These are phyloP conservation scores for Brassica juncea DNA, from an alignment of 345 rosid genomes.

Conservation along the genomic window DNA sequence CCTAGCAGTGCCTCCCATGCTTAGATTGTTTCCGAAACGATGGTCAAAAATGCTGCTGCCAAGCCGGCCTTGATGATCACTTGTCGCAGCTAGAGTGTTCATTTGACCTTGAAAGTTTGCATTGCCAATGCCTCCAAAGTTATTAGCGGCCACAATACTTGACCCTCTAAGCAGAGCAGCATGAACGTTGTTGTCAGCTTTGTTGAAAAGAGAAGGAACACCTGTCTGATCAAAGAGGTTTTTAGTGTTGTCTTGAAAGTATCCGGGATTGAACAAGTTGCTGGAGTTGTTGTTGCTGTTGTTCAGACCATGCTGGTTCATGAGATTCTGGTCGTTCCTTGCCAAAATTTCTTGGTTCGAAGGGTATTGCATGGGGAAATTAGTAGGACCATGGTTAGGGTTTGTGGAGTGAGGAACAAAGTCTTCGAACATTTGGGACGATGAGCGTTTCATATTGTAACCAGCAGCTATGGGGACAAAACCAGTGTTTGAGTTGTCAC, in stretches of 20 bases:
- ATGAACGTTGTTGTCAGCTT: constrained; percentile 50
- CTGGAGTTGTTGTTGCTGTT: constrained; percentile 8
- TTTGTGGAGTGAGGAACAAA: constrained; percentile 44
- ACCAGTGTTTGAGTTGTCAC: constrained; percentile 13
- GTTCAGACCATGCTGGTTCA: constrained; percentile 34
- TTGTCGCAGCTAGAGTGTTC: constrained; percentile 1
- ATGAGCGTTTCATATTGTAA: constrained; percentile 36
- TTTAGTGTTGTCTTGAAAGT: constrained; percentile 46
- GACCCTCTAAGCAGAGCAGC: constrained; percentile 56
- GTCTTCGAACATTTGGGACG: constrained; percentile 32
- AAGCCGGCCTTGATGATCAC: background rate
- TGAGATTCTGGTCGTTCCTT: constrained; percentile 32
- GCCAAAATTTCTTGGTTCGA: constrained; percentile 33
- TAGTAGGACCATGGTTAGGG: constrained; percentile 33
- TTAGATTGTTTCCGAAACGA: background rate
- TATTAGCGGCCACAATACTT: constrained; percentile 22
- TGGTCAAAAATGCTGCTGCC: background rate
- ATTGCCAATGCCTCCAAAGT: background rate
- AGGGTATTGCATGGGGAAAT: constrained; percentile 50
- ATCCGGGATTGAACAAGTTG: constrained; percentile 53
- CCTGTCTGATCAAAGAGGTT: constrained; percentile 34
- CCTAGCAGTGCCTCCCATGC: background rate
- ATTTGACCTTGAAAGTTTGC: background rate
- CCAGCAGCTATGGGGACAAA: constrained; percentile 26
- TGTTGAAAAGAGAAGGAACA: constrained; percentile 68